Percentiles rank a stretch among this genome's conserved stretches.
Evolutionary conservation across 495 filamentous ascomycete genomes (phyloP).

Genomic region (Penicillium antarcticum): DNA sequence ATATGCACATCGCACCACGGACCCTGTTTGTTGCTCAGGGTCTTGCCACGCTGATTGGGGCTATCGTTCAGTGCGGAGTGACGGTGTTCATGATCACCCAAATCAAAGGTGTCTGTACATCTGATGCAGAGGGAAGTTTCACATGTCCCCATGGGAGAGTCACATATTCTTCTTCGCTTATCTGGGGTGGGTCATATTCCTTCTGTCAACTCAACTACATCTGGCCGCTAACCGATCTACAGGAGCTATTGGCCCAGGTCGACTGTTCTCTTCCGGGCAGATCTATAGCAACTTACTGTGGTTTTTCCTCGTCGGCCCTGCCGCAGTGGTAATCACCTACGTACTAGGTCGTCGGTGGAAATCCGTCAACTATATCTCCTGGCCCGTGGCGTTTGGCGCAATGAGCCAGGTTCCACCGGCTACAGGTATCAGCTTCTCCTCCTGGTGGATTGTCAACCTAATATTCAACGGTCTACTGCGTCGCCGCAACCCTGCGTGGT

Average conservation of each 20-base stretch:
- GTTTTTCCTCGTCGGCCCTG: slow-evolving; percentile 62
- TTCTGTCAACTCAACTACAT: background rate
- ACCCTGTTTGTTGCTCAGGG: slow-evolving; percentile 68
- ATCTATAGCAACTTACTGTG: slow-evolving; percentile 63
- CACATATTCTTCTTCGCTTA: slow-evolving; percentile 66
- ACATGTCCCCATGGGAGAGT: slow-evolving; percentile 66
- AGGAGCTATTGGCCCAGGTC: slow-evolving; percentile 59
- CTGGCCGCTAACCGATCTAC: background rate
- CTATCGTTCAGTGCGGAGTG: slow-evolving; percentile 62
- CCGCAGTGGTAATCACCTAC: slow-evolving; percentile 55
- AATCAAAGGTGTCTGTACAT: slow-evolving; percentile 59
- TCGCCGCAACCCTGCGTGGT: slow-evolving; percentile 59
- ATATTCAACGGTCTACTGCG: slow-evolving; percentile 62
- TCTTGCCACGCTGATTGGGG: slow-evolving; percentile 61
- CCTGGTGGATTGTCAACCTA: slow-evolving; percentile 64
- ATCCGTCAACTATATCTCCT: slow-evolving; percentile 53
- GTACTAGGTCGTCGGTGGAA: slow-evolving; percentile 52
- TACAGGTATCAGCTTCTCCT: slow-evolving; percentile 65
- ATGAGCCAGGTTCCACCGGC: slow-evolving; percentile 62
- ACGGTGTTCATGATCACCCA: slow-evolving; percentile 62
- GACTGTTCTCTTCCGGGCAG: slow-evolving; percentile 65
- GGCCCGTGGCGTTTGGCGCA: slow-evolving; percentile 67
- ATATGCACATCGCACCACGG: slow-evolving; percentile 70
- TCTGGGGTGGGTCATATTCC: slow-evolving; percentile 51
- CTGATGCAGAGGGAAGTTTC: slow-evolving; percentile 59